Evolutionary conservation across 441 rosid species (phyloP).

Genomic region (Daphne laureola): DNA sequence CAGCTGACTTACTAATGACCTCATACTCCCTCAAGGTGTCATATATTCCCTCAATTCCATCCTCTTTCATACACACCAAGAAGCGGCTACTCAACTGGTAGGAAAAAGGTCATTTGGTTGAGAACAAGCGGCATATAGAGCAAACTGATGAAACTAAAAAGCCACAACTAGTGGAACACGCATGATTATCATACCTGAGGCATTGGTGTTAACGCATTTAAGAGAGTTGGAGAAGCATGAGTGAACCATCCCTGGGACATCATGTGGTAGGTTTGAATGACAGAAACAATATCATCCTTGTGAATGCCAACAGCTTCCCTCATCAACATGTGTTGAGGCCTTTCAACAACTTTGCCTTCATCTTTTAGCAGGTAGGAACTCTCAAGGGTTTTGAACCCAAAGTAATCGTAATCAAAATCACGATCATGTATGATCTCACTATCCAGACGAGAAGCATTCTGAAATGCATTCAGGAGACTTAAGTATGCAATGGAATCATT

Average conservation of each 20-base stretch:
- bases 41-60: constrained; percentile 90
- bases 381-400: constrained; percentile 90
- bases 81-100: constrained; percentile 87
- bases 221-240: constrained; percentile 93
- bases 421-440: constrained; percentile 90
- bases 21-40: constrained; percentile 90
- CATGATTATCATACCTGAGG: constrained; percentile 48
- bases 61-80: constrained; percentile 86
- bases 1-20: constrained; percentile 90
- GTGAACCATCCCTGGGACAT: constrained; percentile 97
- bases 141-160: constrained; percentile 7
- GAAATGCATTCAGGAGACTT: too few relatives aligned
- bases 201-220: constrained; percentile 87
- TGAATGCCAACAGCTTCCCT: constrained; percentile 93
- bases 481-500: too few relatives aligned
- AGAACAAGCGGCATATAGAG: background rate
- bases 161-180: too few relatives aligned
- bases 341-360: constrained; percentile 77
- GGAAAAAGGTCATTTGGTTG: constrained; percentile 2
- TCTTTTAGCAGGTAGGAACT: constrained; percentile 81
- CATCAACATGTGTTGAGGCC: constrained; percentile 96
- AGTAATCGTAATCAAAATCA: constrained; percentile 87
- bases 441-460: constrained; percentile 29
- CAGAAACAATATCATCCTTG: constrained; percentile 74
- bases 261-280: constrained; percentile 67